These are phyloP conservation scores for Kwoniella sp. DNA, from an alignment of 768 basidiomycete species.

Conservation along the genomic window DNA sequence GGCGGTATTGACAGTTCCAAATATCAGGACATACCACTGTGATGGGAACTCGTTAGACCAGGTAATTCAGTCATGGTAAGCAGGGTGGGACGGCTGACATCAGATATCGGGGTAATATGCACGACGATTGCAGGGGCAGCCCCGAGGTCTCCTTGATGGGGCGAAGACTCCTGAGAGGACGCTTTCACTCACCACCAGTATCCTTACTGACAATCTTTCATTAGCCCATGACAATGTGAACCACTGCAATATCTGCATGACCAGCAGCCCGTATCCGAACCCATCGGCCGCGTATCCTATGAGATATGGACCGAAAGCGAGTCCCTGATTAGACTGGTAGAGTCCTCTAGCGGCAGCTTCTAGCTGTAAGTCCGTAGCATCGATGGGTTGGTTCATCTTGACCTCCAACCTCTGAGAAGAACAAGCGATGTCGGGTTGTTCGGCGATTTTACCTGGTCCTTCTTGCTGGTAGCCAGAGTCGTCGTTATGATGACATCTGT, in stretches of 20 bases:
- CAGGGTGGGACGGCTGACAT: too few species aligned
- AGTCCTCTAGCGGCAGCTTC: neutral
- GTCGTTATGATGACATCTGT: too few species aligned
- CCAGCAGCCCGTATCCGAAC: slow-evolving; percentile 16
- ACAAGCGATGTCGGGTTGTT: too few species aligned
- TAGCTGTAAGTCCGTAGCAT: neutral
- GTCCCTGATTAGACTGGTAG: slow-evolving; percentile 5
- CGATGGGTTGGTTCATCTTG: neutral
- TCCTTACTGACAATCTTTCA: slow-evolving; percentile 6
- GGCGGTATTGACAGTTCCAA: slow-evolving; percentile 4
- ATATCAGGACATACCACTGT: slow-evolving; percentile 11
- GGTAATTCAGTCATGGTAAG: too few species aligned
- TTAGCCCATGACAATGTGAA: slow-evolving; percentile 6
- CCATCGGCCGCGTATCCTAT: slow-evolving; percentile 17
- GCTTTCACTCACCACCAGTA: slow-evolving; percentile 21
- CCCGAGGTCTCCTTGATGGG: too few species aligned
- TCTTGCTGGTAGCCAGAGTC: too few species aligned
- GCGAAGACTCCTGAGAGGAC: too few species aligned
- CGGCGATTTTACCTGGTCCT: too few species aligned
- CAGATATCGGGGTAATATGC: too few species aligned
- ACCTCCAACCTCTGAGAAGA: too few species aligned
- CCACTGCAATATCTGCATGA: slow-evolving; percentile 20
- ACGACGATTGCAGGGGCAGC: too few species aligned
- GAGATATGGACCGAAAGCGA: slow-evolving; percentile 18
- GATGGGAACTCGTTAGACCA: neutral